Evolutionary conservation across 129 eudicot species (phyloP).

Genomic region (Flaveria robusta): DNA sequence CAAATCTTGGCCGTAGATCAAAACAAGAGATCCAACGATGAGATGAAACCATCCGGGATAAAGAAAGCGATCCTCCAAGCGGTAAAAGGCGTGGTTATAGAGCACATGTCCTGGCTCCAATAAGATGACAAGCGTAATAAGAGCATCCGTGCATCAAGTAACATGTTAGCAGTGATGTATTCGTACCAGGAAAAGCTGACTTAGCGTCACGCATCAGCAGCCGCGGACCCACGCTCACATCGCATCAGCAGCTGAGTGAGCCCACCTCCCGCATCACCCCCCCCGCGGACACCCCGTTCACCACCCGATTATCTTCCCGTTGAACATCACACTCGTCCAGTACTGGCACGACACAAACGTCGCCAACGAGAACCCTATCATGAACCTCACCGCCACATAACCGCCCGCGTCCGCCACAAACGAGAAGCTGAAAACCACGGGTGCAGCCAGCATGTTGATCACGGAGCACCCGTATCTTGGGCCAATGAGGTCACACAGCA

Average conservation of each 20-base stretch:
- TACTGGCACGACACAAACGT: slow-evolving; percentile 48
- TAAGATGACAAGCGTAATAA: no score
- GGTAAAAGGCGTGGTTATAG: slow-evolving; percentile 36
- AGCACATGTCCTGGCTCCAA: no score
- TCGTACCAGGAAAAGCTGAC: no score
- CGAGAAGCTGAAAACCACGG: slow-evolving; percentile 33
- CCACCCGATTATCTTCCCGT: slow-evolving; percentile 48
- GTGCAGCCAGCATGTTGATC: slow-evolving; percentile 43
- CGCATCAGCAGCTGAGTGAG: slow-evolving; percentile 51
- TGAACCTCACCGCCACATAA: slow-evolving; percentile 40
- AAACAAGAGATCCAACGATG: slow-evolving; percentile 38
- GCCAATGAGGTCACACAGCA: slow-evolving; percentile 49
- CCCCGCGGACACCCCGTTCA: slow-evolving; percentile 53
- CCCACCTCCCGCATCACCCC: slow-evolving; percentile 53
- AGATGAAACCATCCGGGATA: slow-evolving; percentile 44
- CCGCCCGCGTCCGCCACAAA: slow-evolving; percentile 39
- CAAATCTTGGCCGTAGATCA: slow-evolving; percentile 48
- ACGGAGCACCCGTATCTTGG: slow-evolving; percentile 45
- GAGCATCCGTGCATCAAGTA: no score
- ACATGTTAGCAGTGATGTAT: no score
- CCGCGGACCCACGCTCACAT: no score
- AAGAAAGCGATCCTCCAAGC: slow-evolving; percentile 56
- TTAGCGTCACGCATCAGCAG: no score
- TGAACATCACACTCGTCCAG: slow-evolving; percentile 60
- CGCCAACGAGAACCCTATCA: slow-evolving; percentile 51